Evolutionary conservation across 176 grass and related monocot genomes (phyloP), one percentile per base, ranked within the genome.

Genomic region (Musa troglodytarum): DNA sequence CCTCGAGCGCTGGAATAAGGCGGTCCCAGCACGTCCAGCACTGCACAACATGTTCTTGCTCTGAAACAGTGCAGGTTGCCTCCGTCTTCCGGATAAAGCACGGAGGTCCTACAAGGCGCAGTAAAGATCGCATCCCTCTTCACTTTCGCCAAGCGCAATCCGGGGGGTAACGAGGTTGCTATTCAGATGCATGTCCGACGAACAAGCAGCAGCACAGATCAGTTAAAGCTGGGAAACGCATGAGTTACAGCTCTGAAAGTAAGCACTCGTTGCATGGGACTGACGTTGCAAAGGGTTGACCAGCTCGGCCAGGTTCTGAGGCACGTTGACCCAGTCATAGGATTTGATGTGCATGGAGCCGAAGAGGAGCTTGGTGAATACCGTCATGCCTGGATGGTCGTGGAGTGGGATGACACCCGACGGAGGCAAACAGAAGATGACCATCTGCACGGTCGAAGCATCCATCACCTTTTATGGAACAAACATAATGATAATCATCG

Each of bases 361-460:
- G 62, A 90, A 93, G 2, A 97, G 77, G 43, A 97, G 86, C 86
- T 97, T 97, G 80, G 87, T 88, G 28, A 97, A 97, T 8, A 97
- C 93, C 0, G 93, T 97, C 93, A 97, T 97, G 24, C 89, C 93
- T 20, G 93, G 93, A 81, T 97, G 93, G 57, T 93, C 87, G 65
- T 93, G 94, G 8, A 97, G 88, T 12, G 94, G 94, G 73, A 97
- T 97, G 16, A 93, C 80, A 22, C 74, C 85, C 3, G 77, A 85
- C 54, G 83, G 77, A 3, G 94, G 90, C 68, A 97, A 68, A 71
- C 88, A 97, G 84, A 97, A 93, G 76, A 97, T 91, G 16, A 88
- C 88, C 76, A 93, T 89, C 94, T 97, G 87, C 82, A 34, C 29
- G 29, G 34, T 55, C 21, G 29, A n/a, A 50, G 3, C 23, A 14